phyloP scores from a whole-genome alignment of 129 eudicot species.

The Glebionis coronaria region DNA sequence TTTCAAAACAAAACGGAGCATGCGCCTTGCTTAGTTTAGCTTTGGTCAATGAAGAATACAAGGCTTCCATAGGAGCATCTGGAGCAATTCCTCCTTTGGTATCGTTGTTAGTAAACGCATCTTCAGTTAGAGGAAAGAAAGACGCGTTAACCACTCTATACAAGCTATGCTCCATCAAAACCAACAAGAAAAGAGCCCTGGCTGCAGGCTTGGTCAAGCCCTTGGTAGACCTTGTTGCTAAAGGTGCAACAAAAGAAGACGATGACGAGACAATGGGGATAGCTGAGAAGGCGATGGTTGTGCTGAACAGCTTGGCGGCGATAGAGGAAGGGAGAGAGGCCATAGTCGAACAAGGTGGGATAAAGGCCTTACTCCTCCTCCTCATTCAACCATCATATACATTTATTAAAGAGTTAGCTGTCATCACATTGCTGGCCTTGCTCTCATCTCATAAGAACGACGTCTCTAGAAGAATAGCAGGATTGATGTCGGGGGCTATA shows the following conservation, averaged over 20 bases:
- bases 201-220: slow-evolving; percentile 69
- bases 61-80: slow-evolving; percentile 62
- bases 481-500: slow-evolving; percentile 63
- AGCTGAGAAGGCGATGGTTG: slow-evolving; percentile 84
- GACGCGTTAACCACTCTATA: slow-evolving; percentile 80
- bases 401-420: slow-evolving; percentile 54
- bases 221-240: slow-evolving; percentile 67
- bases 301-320: slow-evolving; percentile 52
- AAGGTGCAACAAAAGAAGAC: slow-evolving; percentile 1
- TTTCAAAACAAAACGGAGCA: slow-evolving; percentile 75
- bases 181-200: slow-evolving; percentile 73
- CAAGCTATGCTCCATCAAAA: slow-evolving; percentile 53
- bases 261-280: slow-evolving; percentile 30
- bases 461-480: slow-evolving; percentile 49
- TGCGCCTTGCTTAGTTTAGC: slow-evolving; percentile 67
- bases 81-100: slow-evolving; percentile 89
- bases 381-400: too few species aligned
- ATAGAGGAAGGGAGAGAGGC: slow-evolving; percentile 50
- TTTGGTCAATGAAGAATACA: slow-evolving; percentile 49
- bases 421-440: slow-evolving; percentile 42
- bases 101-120: slow-evolving; percentile 44
- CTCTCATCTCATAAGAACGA: slow-evolving; percentile 33
- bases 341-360: slow-evolving; percentile 60
- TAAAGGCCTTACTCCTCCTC: slow-evolving; percentile 38
- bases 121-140: slow-evolving; percentile 55